These are phyloP conservation scores for Quercus phellos DNA, from an alignment of 331 rosid species.

Conservation along the genomic window DNA sequence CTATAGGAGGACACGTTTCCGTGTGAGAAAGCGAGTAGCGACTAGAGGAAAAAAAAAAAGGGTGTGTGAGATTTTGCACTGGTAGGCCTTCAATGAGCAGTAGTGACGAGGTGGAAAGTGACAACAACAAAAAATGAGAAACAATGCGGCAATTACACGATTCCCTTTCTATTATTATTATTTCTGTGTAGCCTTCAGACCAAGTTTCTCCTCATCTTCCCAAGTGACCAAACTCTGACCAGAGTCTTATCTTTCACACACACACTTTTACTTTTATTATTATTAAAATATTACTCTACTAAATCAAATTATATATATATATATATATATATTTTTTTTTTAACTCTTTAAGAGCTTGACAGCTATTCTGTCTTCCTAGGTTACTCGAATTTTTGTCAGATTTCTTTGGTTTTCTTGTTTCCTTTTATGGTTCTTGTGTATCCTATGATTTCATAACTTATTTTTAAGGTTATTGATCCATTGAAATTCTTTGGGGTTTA, in stretches of 20 bases:
- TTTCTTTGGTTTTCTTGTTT: no score
- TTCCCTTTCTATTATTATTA: background rate
- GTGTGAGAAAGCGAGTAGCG: background rate
- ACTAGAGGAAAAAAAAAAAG: background rate
- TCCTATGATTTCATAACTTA: background rate
- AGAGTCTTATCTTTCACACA: background rate
- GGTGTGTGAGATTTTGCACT: background rate
- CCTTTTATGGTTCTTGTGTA: background rate
- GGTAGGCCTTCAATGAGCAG: background rate
- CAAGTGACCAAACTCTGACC: background rate
- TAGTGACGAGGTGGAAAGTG: background rate
- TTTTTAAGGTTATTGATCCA: background rate
- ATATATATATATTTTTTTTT: no score
- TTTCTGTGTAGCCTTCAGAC: background rate
- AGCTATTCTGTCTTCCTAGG: background rate
- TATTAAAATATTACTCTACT: background rate
- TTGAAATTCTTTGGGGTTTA: constrained; percentile 15
- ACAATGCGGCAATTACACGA: background rate
- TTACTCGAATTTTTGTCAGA: no score
- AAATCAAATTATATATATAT: background rate
- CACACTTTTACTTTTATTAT: no score
- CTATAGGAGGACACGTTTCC: background rate
- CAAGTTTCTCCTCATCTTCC: constrained; percentile 2
- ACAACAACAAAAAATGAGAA: no score
- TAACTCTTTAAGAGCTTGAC: background rate